phyloP scores from a whole-genome alignment of 129 eudicot genomes.

The Helichrysum umbraculigerum region DNA sequence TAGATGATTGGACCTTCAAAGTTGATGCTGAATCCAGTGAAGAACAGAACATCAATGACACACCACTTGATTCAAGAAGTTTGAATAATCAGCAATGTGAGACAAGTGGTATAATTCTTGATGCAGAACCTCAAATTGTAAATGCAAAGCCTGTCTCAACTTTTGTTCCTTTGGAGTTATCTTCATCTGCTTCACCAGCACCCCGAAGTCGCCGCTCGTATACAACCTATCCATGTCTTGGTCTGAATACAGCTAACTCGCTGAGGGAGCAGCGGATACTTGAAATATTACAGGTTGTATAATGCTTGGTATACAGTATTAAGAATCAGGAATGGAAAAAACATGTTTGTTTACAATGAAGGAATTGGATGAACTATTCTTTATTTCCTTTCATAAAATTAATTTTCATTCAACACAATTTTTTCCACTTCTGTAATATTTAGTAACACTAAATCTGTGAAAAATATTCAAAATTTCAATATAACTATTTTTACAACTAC shows the following conservation, averaged over 20 bases:
- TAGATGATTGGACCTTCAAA: slow-evolving; percentile 33
- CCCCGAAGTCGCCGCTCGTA: slow-evolving; percentile 48
- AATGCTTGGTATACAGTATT: background rate
- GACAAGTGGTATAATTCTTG: slow-evolving; percentile 27
- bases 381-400: background rate
- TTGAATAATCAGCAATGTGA: slow-evolving; percentile 31
- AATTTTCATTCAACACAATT: background rate
- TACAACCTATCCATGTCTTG: slow-evolving; percentile 67
- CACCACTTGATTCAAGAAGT: slow-evolving; percentile 25
- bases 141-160: slow-evolving; percentile 27
- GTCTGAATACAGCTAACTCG: slow-evolving; percentile 43
- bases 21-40: slow-evolving; percentile 33
- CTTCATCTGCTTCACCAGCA: slow-evolving; percentile 35
- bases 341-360: background rate
- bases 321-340: background rate
- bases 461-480: background rate
- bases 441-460: background rate
- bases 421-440: slow-evolving; percentile 8
- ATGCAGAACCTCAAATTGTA: slow-evolving; percentile 36
- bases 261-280: slow-evolving; percentile 79
- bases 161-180: slow-evolving; percentile 29
- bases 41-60: slow-evolving; percentile 24
- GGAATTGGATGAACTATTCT: background rate
- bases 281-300: slow-evolving; percentile 65
- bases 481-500: too few species aligned